Evolutionary conservation across 768 basidiomycete species (phyloP).

Genomic region (Leccinellum albellum): DNA sequence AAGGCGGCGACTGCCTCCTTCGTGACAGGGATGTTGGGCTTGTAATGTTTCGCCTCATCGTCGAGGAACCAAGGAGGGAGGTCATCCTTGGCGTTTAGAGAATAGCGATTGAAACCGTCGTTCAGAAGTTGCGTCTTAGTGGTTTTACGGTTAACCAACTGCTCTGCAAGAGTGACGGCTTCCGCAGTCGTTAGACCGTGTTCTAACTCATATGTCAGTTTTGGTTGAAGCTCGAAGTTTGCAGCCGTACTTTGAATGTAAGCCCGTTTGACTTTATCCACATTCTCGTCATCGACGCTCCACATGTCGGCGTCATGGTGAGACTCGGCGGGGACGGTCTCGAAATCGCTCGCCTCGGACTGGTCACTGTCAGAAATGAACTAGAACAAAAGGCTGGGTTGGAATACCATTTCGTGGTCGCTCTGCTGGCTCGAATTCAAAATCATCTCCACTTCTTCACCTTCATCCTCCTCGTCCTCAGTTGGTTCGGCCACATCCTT

Average conservation of each 20-base stretch:
- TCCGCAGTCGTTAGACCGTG: constrained; percentile 83
- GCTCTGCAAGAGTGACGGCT: constrained; percentile 87
- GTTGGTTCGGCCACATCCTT: constrained; percentile 41
- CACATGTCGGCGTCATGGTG: constrained; percentile 64
- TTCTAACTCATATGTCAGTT: constrained; percentile 41
- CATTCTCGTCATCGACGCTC: constrained; percentile 76
- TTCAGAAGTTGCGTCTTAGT: constrained; percentile 89
- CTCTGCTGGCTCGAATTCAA: constrained; percentile 32
- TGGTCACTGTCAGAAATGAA: constrained; percentile 15
- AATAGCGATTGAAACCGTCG: constrained; percentile 93
- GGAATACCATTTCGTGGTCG: constrained; percentile 28
- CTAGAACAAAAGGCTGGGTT: background rate
- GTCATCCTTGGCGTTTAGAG: constrained; percentile 86
- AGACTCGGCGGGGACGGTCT: constrained; percentile 63
- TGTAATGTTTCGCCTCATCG: constrained; percentile 91
- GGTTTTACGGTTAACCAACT: constrained; percentile 84
- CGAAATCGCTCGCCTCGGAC: constrained; percentile 51
- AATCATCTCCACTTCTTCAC: constrained; percentile 22
- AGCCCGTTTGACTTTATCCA: constrained; percentile 62
- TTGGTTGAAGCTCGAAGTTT: background rate
- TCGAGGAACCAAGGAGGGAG: constrained; percentile 97
- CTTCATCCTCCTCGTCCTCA: constrained; percentile 19
- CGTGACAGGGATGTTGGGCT: constrained; percentile 91
- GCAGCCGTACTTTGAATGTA: constrained; percentile 59
- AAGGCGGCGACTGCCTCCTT: constrained; percentile 89